Conservation (phyloP, 495 filamentous ascomycete genomes). For the Talaromyces thailandensis region DNA sequence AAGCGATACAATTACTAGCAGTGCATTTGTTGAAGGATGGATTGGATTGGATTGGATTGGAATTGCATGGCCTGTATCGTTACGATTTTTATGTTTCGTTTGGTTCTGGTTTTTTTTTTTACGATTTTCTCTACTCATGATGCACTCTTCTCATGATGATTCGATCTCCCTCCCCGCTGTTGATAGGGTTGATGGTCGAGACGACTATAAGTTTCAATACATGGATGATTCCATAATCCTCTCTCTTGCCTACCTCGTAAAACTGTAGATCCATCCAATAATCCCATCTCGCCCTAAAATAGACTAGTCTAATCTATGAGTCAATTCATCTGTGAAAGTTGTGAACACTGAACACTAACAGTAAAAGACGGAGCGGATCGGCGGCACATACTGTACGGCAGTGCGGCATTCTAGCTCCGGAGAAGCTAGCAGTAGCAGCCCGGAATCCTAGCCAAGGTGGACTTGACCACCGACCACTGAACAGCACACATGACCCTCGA, state of each 20-base stretch:
- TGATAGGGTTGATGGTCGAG: neutral
- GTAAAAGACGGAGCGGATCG: neutral
- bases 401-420: neutral
- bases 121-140: conserved; percentile 7
- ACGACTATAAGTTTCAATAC: neutral
- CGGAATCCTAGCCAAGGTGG: too few relatives aligned
- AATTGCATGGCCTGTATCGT: too few relatives aligned
- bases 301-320: neutral
- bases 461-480: too few relatives aligned
- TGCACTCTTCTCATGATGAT: neutral
- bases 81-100: conserved; percentile 9
- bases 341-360: too few relatives aligned
- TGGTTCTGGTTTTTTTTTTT: conserved; percentile 15
- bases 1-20: neutral
- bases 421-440: too few relatives aligned
- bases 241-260: too few relatives aligned
- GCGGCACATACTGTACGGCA: neutral
- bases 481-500: neutral
- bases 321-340: too few relatives aligned
- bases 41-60: too few relatives aligned
- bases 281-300: neutral
- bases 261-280: neutral
- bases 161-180: neutral
- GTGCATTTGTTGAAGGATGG: neutral
- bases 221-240: neutral